Conservation (phyloP, 192 early-diverging fungal species). For the Coemansia sp. region DNA sequence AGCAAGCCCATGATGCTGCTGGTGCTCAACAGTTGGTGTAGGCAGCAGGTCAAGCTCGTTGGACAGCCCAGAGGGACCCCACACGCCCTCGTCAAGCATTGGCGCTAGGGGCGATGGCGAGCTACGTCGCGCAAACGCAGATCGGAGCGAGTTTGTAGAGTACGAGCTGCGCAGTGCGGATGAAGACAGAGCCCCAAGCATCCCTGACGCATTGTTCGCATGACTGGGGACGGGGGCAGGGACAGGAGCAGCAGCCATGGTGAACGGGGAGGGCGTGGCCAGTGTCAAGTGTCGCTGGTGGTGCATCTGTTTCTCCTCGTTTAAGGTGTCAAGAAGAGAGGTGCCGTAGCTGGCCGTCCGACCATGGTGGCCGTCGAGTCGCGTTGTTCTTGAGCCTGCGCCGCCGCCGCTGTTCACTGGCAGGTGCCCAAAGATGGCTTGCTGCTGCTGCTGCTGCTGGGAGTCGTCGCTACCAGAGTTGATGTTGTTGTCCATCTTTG, state of each 20-base stretch:
- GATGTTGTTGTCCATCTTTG: conserved; percentile 12
- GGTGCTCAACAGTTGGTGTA: conserved; percentile 6
- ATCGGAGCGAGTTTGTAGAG: conserved; percentile 48
- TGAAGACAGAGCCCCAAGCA: conserved; percentile 42
- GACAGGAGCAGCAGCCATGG: conserved; percentile 9
- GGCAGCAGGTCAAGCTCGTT: conserved; percentile 43
- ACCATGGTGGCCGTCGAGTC: conserved; percentile 36
- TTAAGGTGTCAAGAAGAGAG: conserved; percentile 51
- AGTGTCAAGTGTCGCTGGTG: conserved; percentile 24
- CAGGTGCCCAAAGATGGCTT: conserved; percentile 13
- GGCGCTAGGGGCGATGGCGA: conserved; percentile 29
- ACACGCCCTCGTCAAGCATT: conserved; percentile 45
- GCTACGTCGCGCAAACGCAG: conserved; percentile 44
- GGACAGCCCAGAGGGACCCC: conserved; percentile 49
- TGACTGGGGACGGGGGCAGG: not conserved
- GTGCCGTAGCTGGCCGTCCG: conserved; percentile 55
- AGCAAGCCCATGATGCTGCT: conserved; percentile 14
- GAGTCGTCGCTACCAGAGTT: not conserved
- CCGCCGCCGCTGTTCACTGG: not conserved
- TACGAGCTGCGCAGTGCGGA: conserved; percentile 54
- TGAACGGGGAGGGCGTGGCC: conserved; percentile 11
- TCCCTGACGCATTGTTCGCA: conserved; percentile 35
- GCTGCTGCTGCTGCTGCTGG: too few species aligned
- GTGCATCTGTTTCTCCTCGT: conserved; percentile 37
- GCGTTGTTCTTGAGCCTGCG: conserved; percentile 11